Percentiles rank a stretch among this genome's conserved stretches.
Conservation (phyloP, 2,329 filamentous ascomycete genomes). For the Verticillium nonalfalfae region DNA sequence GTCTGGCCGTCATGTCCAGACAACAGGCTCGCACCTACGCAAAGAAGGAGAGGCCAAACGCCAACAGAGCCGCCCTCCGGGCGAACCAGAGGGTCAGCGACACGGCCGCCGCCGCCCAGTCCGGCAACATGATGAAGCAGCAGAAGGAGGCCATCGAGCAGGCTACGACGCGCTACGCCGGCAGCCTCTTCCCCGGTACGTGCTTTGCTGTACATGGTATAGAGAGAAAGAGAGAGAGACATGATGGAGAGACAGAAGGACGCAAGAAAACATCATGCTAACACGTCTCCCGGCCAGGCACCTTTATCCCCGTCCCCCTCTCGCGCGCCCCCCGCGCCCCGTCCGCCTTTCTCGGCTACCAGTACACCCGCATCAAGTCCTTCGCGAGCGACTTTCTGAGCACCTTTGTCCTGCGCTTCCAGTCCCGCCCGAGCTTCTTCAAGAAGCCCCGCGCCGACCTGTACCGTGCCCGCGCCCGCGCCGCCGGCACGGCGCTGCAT, state of each 20-base stretch:
- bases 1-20: not conserved
- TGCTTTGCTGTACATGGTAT: not conserved
- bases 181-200: not conserved
- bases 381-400: constrained; percentile 26
- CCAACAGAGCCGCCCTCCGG: not conserved
- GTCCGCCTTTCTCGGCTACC: constrained; percentile 24
- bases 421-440: constrained; percentile 38
- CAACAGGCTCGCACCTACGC: not conserved
- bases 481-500: constrained; percentile 54
- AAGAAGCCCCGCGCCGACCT: constrained; percentile 36
- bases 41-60: not conserved
- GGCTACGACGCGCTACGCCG: not conserved
- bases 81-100: not conserved
- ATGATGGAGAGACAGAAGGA: not conserved
- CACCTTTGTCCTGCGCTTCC: constrained; percentile 30
- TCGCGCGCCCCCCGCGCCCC: constrained; percentile 23
- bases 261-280: not conserved
- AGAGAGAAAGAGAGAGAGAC: not conserved
- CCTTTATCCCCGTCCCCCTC: constrained; percentile 38
- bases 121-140: not conserved
- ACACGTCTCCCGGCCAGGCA: constrained; percentile 25
- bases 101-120: not conserved
- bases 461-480: constrained; percentile 31
- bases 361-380: constrained; percentile 26
- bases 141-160: not conserved